Base-by-base conservation (phyloP, 2,329 filamentous ascomycete genomes). In the Monascus ruber region DNA sequence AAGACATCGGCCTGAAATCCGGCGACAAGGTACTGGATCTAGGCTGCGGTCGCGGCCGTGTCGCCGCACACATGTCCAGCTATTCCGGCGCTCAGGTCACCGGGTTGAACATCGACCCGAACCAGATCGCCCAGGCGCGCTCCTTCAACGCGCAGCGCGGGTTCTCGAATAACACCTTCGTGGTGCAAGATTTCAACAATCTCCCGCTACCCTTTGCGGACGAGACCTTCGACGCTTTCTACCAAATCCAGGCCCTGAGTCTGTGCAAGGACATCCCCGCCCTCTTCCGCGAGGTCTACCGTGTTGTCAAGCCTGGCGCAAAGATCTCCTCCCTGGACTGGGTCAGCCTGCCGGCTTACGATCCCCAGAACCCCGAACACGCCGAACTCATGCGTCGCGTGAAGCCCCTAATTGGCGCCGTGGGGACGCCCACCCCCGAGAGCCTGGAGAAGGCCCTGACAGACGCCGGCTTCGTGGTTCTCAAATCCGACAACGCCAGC, bases 241-340 rank as follows among this genome's bases (percentile, higher is more conserved):
- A 68, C 63, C 72, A 67, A 69, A 79, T 66, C 67, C 79, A 65
- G 64, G 78, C 60, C 40, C 70, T 65, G 51, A 77, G 64, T 61
- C 69, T 65, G 26, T 73, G 68, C 60, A 70, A 70, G 43, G 69
- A 74, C 38, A 59, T 69, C 2, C 48, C 58, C 2, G 55, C 59
- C 5, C 59, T 73, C 7, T 72, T 73, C 55, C 54, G 53, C 36
- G 71, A 74, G 51, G 56, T 74, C 38, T 66, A 60, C 50, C 64
- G 71, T 11, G 58, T 74, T 4, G 46, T 74, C 38, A 70, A 70
- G 51, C 71, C 71, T 1, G 71, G 70, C 9, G 65, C 70, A 7
- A 66, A 62, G 47, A 64, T 74, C 43, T 68, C 70, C 2, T 53
- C 72, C 26, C 57, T 74, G 27, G 71, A 74, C 55, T 74, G 71